These are phyloP conservation scores for Triadica sebifera DNA, from an alignment of 345 rosid genomes.

Conservation along the genomic window DNA sequence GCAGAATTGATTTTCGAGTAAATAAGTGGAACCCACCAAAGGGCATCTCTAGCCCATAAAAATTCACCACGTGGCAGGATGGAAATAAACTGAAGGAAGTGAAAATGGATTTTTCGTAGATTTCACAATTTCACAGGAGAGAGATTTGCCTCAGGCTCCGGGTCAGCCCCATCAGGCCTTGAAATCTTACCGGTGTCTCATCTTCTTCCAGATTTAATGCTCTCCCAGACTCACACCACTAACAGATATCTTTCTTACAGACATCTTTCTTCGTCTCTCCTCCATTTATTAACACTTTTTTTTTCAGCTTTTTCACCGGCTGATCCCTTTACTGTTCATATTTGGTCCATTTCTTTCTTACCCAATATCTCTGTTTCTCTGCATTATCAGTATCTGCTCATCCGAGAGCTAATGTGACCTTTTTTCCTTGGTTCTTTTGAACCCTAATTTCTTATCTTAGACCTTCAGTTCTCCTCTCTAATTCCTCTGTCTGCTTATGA, in stretches of 20 bases:
- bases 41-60: neutral
- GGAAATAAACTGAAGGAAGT: neutral
- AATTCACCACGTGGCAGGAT: slow-evolving; percentile 21
- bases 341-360: neutral
- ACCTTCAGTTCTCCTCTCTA: neutral
- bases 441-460: neutral
- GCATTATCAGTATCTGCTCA: slow-evolving; percentile 8
- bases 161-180: neutral
- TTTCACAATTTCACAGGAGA: slow-evolving; percentile 7
- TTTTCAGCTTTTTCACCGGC: slow-evolving; percentile 10
- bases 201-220: slow-evolving; percentile 31
- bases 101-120: neutral
- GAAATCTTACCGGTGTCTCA: slow-evolving; percentile 21
- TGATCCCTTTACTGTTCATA: slow-evolving; percentile 9
- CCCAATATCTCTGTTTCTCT: slow-evolving; percentile 12
- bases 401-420: neutral
- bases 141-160: slow-evolving; percentile 2
- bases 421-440: neutral
- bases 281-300: slow-evolving; percentile 6
- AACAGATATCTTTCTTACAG: neutral
- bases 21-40: slow-evolving; percentile 11
- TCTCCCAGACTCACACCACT: neutral
- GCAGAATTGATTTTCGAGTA: neutral
- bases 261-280: neutral
- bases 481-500: neutral